phyloP scores from a whole-genome alignment of 345 rosid species.

The Clarkia xantiana region DNA sequence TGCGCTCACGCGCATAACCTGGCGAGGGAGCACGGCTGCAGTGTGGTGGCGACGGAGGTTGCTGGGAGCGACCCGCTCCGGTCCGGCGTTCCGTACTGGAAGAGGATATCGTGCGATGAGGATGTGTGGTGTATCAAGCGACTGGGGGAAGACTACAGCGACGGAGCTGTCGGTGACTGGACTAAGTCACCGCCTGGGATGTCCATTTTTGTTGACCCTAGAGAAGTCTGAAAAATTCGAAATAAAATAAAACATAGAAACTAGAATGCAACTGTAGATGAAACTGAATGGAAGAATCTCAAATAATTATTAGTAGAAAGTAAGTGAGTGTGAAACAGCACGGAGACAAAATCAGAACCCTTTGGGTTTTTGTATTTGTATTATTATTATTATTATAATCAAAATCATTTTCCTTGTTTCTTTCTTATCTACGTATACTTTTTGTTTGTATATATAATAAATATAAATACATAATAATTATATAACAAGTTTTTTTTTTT shows the following conservation, averaged over 20 bases:
- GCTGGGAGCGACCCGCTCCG: slow-evolving; percentile 30
- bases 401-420: too few species aligned
- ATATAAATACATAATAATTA: too few species aligned
- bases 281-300: slow-evolving; percentile 1
- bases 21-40: slow-evolving; percentile 51
- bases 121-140: slow-evolving; percentile 90
- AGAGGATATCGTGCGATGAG: slow-evolving; percentile 54
- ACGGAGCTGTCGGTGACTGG: slow-evolving; percentile 78
- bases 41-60: slow-evolving; percentile 78
- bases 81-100: slow-evolving; percentile 74
- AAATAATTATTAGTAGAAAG: neutral
- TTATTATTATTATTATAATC: too few species aligned
- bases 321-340: neutral
- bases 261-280: neutral
- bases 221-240: slow-evolving; percentile 37
- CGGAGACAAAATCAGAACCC: too few species aligned
- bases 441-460: too few species aligned
- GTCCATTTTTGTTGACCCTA: slow-evolving; percentile 95
- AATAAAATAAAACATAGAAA: neutral
- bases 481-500: too few species aligned
- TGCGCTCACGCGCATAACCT: slow-evolving; percentile 78
- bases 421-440: too few species aligned
- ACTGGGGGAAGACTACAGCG: slow-evolving; percentile 67
- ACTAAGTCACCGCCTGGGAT: slow-evolving; percentile 66
- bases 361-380: too few species aligned